Percentiles rank a stretch among this genome's conserved stretches.
phyloP scores from a whole-genome alignment of 1,284 basidiomycete species.

The Sporisorium scitamineum region DNA sequence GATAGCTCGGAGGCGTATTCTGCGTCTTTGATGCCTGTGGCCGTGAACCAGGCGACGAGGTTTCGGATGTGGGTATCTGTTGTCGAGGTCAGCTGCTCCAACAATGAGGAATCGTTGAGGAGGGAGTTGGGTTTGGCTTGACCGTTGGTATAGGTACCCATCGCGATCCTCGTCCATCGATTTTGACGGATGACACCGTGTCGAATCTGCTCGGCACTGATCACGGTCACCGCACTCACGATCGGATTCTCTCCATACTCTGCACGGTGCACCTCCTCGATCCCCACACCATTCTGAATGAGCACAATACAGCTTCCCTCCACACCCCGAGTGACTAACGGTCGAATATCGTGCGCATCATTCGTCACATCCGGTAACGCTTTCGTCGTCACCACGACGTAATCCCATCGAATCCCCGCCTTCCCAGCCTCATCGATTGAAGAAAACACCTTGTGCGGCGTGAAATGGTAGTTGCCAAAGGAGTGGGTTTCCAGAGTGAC shows the following conservation, averaged over 20 bases:
- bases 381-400: slow-evolving; percentile 71
- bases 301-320: slow-evolving; percentile 67
- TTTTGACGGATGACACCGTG: slow-evolving; percentile 70
- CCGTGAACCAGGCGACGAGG: slow-evolving; percentile 66
- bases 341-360: slow-evolving; percentile 68
- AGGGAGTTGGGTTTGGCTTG: slow-evolving; percentile 44
- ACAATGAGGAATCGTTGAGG: slow-evolving; percentile 15
- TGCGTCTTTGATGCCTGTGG: slow-evolving; percentile 70
- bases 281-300: slow-evolving; percentile 72
- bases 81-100: slow-evolving; percentile 17
- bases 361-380: slow-evolving; percentile 70
- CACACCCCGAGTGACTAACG: slow-evolving; percentile 56
- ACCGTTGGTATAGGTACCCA: slow-evolving; percentile 70
- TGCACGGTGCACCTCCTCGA: slow-evolving; percentile 70
- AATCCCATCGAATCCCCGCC: slow-evolving; percentile 67
- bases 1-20: slow-evolving; percentile 69
- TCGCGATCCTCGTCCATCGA: slow-evolving; percentile 71
- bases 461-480: slow-evolving; percentile 71
- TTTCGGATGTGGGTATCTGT: slow-evolving; percentile 28
- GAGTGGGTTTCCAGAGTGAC: slow-evolving; percentile 69
- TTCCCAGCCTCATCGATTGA: slow-evolving; percentile 56
- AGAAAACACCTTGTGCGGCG: slow-evolving; percentile 68
- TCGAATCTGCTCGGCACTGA: slow-evolving; percentile 70
- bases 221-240: slow-evolving; percentile 71
- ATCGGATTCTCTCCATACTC: slow-evolving; percentile 68